Conservation (phyloP, 164 flowering plant genomes). For the Stephania japonica region DNA sequence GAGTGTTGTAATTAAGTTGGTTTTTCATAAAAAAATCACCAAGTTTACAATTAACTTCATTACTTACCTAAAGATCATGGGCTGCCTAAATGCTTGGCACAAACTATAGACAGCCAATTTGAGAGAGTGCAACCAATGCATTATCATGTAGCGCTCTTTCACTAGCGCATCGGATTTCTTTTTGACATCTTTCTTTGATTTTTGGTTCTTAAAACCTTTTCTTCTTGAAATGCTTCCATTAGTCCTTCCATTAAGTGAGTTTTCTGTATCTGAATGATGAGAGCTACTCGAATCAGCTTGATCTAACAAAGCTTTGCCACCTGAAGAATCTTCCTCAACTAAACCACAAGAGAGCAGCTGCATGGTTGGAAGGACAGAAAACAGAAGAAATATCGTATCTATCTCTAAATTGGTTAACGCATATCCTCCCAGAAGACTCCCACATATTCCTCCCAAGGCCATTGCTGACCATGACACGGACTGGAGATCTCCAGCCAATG, state of each 20-base stretch:
- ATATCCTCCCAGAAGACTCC: conserved; percentile 86
- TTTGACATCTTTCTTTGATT: conserved; percentile 14
- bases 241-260: conserved; percentile 20
- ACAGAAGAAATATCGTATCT: conserved; percentile 64
- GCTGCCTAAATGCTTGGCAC: conserved; percentile 66
- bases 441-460: conserved; percentile 92
- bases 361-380: conserved; percentile 58
- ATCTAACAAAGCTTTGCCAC: conserved; percentile 25
- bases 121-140: conserved; percentile 50
- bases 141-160: conserved; percentile 27
- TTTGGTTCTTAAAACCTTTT: conserved; percentile 41
- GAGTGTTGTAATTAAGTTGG: too few relatives aligned
- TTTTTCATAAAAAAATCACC: too few relatives aligned
- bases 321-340: conserved; percentile 49
- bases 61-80: conserved; percentile 69
- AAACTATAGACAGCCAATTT: conserved; percentile 56
- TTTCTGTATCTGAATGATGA: conserved; percentile 28
- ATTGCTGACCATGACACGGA: conserved; percentile 84
- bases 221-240: conserved; percentile 32
- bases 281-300: conserved; percentile 22
- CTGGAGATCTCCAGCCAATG: conserved; percentile 94
- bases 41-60: not conserved
- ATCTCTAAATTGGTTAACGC: conserved; percentile 54
- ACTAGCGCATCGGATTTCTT: conserved; percentile 20
- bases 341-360: conserved; percentile 79